Evolutionary conservation across 352 stramenopile genomes (phyloP), one percentile per base, ranked within the genome.

Genomic region (Phytophthora parvispora): DNA sequence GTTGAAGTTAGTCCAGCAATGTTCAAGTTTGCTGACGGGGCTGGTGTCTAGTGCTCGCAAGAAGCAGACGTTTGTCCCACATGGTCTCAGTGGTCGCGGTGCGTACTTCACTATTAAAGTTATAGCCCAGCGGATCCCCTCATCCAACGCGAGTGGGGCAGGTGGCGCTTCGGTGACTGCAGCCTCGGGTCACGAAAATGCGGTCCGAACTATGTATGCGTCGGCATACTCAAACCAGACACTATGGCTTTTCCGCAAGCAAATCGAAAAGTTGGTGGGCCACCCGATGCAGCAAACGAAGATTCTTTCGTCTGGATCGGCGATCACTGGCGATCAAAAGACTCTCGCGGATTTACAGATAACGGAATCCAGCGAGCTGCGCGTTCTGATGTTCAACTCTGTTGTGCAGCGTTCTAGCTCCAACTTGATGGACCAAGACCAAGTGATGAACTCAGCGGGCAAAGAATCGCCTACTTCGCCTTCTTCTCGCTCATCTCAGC

Each of bases 201-300:
- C 80, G 12, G 84, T 91, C 49, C 80, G 86, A 31, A 88, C 83
- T 9, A 77, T 92, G 36, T 76, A 86, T 36, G 70, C 76, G 0
- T 83, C 69, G 9, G 86, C 91, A 29, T 96, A 91, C 53, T 87
- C 90, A 25, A 94, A 97, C 58, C 84, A 95, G 72, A 90, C 84
- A 5, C 52, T 97, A 36, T 80, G 71, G 59, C 67, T 89, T 22
- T 83, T 97, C 16, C 81, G 88, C 9, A 88, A 92, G 60, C 82
- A 93, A 31, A 74, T 97, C 20, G 90, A 97, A 70, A 80, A 81
- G 51, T 57, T 91, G 0, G 68, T 94, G 20, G 73, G 74, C 0
- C 90, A 97, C 60, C 84, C 90, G 1, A 79, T 92, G 62, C 80
- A 91, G 50, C 90, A 96, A 58, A 94, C 80, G 4, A 97, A 97